Evolutionary conservation across 257 asterid species (phyloP).

Genomic region (Verbena officinalis): DNA sequence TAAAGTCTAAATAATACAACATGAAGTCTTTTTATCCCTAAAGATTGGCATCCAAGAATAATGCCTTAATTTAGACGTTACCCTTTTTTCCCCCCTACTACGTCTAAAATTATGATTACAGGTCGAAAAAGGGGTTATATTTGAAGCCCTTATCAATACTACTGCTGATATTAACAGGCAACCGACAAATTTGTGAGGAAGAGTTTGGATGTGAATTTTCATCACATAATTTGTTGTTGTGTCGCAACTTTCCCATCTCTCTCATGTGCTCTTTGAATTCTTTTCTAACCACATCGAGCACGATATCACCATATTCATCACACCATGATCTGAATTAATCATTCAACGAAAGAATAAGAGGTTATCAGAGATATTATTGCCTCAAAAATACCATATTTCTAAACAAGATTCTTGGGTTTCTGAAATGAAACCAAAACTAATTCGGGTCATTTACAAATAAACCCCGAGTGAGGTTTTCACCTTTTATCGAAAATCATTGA

Average conservation of each 20-base stretch:
- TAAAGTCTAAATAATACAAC: background rate
- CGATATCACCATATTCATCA: conserved; percentile 59
- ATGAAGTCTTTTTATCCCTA: background rate
- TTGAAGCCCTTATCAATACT: conserved; percentile 62
- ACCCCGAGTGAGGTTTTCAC: too few relatives aligned
- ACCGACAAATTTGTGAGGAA: conserved; percentile 29
- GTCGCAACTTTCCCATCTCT: conserved; percentile 49
- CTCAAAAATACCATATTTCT: too few relatives aligned
- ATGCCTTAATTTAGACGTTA: background rate
- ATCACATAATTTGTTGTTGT: conserved; percentile 37
- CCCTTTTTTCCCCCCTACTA: too few relatives aligned
- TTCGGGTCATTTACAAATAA: too few relatives aligned
- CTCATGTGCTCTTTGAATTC: conserved; percentile 75
- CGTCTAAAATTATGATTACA: conserved; percentile 26
- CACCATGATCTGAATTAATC: conserved; percentile 58
- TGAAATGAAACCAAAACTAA: background rate
- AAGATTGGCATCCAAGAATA: conserved; percentile 24
- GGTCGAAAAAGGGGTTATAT: conserved; percentile 62
- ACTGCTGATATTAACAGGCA: conserved; percentile 20
- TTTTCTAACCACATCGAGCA: conserved; percentile 71
- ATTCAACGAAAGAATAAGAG: background rate
- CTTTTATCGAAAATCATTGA: too few relatives aligned
- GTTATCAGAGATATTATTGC: too few relatives aligned
- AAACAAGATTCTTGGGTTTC: background rate
- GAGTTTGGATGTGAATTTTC: conserved; percentile 64